Percentiles rank a stretch among this genome's conserved stretches.
phyloP scores from a whole-genome alignment of 129 eudicot genomes.

The Scalesia atractyloides region DNA sequence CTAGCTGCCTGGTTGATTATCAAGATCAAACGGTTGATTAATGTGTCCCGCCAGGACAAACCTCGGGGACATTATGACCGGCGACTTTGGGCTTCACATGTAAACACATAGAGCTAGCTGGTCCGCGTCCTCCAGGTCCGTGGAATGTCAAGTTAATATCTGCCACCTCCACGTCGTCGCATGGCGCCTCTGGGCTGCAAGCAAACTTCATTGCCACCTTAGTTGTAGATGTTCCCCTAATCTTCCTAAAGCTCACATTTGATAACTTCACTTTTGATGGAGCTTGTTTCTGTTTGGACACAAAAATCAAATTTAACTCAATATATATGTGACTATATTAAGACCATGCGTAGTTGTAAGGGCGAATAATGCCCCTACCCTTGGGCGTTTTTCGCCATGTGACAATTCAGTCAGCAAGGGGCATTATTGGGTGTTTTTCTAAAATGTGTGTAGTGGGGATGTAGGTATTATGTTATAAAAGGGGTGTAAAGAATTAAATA shows the following conservation, averaged over 20 bases:
- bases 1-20: too few relatives aligned
- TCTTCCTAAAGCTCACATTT: slow-evolving; percentile 46
- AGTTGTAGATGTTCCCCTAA: slow-evolving; percentile 55
- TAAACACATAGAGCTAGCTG: slow-evolving; percentile 41
- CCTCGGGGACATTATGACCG: slow-evolving; percentile 36
- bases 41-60: slow-evolving; percentile 7
- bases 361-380: too few relatives aligned
- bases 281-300: slow-evolving; percentile 24
- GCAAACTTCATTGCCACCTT: slow-evolving; percentile 39
- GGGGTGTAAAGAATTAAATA: too few relatives aligned
- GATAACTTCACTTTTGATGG: slow-evolving; percentile 68
- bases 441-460: too few relatives aligned
- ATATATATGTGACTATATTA: too few relatives aligned
- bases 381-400: too few relatives aligned
- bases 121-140: slow-evolving; percentile 31
- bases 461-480: too few relatives aligned
- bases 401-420: too few relatives aligned
- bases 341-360: too few relatives aligned
- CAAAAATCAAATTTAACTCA: background rate
- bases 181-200: slow-evolving; percentile 46
- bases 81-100: slow-evolving; percentile 38
- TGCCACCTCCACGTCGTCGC: slow-evolving; percentile 45
- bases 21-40: background rate
- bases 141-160: slow-evolving; percentile 45
- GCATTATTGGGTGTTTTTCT: too few relatives aligned